Evolutionary conservation across 176 grass and related monocot species (phyloP).

Genomic region (Avena atlantica): DNA sequence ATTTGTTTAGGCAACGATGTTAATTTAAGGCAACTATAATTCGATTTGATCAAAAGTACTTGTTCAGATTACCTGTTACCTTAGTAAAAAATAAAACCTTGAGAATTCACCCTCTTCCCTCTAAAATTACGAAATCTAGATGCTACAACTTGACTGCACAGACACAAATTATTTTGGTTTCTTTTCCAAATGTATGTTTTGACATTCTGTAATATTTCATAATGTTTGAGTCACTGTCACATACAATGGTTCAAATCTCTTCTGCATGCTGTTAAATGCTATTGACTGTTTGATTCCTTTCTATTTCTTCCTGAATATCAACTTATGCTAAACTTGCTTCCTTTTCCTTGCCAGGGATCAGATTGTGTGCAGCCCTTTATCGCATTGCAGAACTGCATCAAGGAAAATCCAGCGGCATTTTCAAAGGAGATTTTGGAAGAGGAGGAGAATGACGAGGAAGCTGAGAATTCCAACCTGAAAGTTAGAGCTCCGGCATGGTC

Average conservation of each 20-base stretch:
- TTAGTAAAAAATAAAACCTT: background rate
- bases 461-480: constrained; percentile 56
- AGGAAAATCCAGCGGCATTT: constrained; percentile 83
- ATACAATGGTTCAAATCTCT: background rate
- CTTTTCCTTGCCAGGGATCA: constrained; percentile 70
- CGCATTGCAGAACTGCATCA: constrained; percentile 88
- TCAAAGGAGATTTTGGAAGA: constrained; percentile 88
- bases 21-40: too few relatives aligned
- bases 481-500: constrained; percentile 84
- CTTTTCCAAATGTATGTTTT: background rate
- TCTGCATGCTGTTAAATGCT: background rate
- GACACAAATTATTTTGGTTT: background rate
- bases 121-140: background rate
- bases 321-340: background rate
- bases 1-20: too few relatives aligned
- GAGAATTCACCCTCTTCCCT: background rate
- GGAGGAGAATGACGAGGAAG: constrained; percentile 70
- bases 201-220: background rate
- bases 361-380: constrained; percentile 88
- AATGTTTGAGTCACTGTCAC: background rate
- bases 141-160: constrained; percentile 15
- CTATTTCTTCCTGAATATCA: background rate
- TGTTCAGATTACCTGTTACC: background rate
- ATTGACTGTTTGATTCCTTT: background rate
- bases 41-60: background rate